Evolutionary conservation across 345 rosid species (phyloP).

Genomic region (Angophora floribunda): DNA sequence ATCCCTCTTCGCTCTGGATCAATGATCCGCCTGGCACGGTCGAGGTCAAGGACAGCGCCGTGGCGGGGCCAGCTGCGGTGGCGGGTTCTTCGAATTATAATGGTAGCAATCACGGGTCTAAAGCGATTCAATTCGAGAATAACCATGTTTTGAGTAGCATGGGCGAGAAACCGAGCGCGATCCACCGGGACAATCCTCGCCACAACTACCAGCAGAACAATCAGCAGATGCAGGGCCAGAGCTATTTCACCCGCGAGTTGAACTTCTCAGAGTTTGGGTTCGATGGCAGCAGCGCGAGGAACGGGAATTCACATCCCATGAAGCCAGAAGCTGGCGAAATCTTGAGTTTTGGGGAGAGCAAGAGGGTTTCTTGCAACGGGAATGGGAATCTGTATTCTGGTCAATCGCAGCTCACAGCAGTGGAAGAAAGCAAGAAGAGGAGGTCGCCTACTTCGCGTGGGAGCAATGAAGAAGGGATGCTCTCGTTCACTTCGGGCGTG

Average conservation of each 20-base stretch:
- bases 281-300: constrained; percentile 29
- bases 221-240: constrained; percentile 24
- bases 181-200: constrained; percentile 6
- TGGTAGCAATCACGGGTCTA: constrained; percentile 6
- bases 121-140: constrained; percentile 27
- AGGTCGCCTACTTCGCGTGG: constrained; percentile 47
- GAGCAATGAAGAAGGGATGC: constrained; percentile 72
- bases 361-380: constrained; percentile 30
- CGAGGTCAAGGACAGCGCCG: constrained; percentile 26
- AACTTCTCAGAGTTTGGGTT: constrained; percentile 58
- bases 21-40: constrained; percentile 38
- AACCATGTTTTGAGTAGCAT: constrained; percentile 36
- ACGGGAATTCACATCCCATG: constrained; percentile 35
- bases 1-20: constrained; percentile 66
- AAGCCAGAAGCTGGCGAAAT: constrained; percentile 79
- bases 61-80: not conserved
- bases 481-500: constrained; percentile 77
- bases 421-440: constrained; percentile 65
- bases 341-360: constrained; percentile 68
- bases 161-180: constrained; percentile 22
- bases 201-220: constrained; percentile 6
- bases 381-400: constrained; percentile 42
- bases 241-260: constrained; percentile 40
- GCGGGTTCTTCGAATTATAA: not conserved
- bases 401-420: constrained; percentile 30